A percentile compares a stretch with the other conserved stretches of the same genome.
These are phyloP conservation scores for Penicillium sp. DNA, from an alignment of 2,329 filamentous ascomycete genomes.

Conservation along the genomic window DNA sequence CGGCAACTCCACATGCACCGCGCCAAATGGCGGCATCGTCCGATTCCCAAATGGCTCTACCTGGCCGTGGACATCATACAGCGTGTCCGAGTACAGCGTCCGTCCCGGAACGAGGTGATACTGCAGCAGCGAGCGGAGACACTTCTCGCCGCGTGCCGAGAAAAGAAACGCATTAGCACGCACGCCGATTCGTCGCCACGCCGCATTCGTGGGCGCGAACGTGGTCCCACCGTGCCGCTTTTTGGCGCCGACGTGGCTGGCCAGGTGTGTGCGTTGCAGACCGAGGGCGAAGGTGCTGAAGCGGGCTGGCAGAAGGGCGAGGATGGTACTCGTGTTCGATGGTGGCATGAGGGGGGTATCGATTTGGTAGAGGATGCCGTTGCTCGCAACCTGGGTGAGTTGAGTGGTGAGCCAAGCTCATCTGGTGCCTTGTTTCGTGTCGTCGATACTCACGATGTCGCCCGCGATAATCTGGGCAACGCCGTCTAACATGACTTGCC, in stretches of 20 bases:
- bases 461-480: constrained; percentile 67
- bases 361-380: constrained; percentile 77
- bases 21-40: constrained; percentile 36
- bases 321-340: constrained; percentile 60
- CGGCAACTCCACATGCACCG: constrained; percentile 57
- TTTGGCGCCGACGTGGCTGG: constrained; percentile 52
- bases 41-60: constrained; percentile 21
- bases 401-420: not conserved
- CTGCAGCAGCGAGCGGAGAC: constrained; percentile 71
- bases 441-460: constrained; percentile 59
- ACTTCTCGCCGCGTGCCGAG: constrained; percentile 68
- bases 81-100: constrained; percentile 72
- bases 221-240: constrained; percentile 67
- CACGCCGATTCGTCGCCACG: constrained; percentile 72
- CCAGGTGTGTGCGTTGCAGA: constrained; percentile 70
- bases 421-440: constrained; percentile 1
- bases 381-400: constrained; percentile 62
- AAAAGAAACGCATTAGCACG: constrained; percentile 81
- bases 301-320: constrained; percentile 62
- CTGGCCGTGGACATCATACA: constrained; percentile 58
- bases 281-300: constrained; percentile 79
- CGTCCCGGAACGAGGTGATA: constrained; percentile 73
- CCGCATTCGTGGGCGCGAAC: constrained; percentile 76
- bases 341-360: constrained; percentile 75
- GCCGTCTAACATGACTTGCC: constrained; percentile 72